These are phyloP conservation scores for Verticillium klebahnii DNA, from an alignment of 2,329 filamentous ascomycete species.

Conservation along the genomic window DNA sequence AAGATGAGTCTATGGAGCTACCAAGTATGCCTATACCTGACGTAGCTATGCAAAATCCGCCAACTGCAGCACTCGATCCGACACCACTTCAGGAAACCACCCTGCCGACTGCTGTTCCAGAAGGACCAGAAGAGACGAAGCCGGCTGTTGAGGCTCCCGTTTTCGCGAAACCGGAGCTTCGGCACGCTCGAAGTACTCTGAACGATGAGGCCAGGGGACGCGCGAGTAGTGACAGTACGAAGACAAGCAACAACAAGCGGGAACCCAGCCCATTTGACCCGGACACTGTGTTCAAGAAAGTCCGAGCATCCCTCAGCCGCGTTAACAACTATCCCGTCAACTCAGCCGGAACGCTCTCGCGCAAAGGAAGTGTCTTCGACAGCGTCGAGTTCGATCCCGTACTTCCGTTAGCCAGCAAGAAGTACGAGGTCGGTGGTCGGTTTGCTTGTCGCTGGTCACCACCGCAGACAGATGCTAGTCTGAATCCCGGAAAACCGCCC, in stretches of 20 bases:
- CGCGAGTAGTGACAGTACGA: slow-evolving; percentile 12
- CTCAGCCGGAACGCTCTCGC: slow-evolving; percentile 14
- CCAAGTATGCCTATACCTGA: slow-evolving; percentile 24
- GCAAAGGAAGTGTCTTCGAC: slow-evolving; percentile 46
- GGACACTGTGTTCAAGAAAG: slow-evolving; percentile 54
- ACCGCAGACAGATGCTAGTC: slow-evolving; percentile 21
- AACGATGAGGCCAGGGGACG: slow-evolving; percentile 32
- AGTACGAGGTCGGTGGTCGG: slow-evolving; percentile 52
- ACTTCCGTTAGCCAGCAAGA: slow-evolving; percentile 50
- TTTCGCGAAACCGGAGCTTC: slow-evolving; percentile 57
- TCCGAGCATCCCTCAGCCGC: slow-evolving; percentile 41
- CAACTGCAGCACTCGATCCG: background rate
- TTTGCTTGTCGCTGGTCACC: slow-evolving; percentile 41
- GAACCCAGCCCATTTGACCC: slow-evolving; percentile 54
- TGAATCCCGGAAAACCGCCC: slow-evolving; percentile 30
- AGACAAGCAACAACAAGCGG: slow-evolving; percentile 34
- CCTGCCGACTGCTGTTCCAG: background rate
- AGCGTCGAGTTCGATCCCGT: slow-evolving; percentile 50
- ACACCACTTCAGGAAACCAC: background rate
- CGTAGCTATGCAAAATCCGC: slow-evolving; percentile 14
- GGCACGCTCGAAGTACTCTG: slow-evolving; percentile 51
- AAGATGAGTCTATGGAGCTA: slow-evolving; percentile 31
- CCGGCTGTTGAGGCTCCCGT: slow-evolving; percentile 18
- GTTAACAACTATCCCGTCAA: slow-evolving; percentile 10
- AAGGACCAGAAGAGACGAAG: slow-evolving; percentile 11